Evolutionary conservation across 176 grass and related monocot genomes (phyloP).

Genomic region (Poa pratensis): DNA sequence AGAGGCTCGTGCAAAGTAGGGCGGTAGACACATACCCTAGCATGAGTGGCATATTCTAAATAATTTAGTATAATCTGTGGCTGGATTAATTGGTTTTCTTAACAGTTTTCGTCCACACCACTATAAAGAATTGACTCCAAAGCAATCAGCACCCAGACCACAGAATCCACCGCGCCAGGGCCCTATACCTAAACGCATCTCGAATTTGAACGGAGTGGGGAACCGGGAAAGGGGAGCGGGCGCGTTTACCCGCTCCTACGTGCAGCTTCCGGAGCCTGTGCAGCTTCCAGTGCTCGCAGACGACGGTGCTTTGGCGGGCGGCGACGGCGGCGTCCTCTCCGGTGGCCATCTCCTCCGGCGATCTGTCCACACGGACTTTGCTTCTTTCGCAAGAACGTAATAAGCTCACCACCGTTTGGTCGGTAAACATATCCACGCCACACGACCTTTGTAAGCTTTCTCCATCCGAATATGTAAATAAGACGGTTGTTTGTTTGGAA

Average conservation of each 20-base stretch:
- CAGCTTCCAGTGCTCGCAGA: constrained; percentile 69
- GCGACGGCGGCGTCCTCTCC: constrained; percentile 60
- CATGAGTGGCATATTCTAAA: too few species aligned
- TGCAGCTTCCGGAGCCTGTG: constrained; percentile 72
- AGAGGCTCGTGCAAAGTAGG: too few species aligned
- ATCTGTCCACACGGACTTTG: neutral
- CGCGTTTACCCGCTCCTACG: constrained; percentile 53
- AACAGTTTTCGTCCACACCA: too few species aligned
- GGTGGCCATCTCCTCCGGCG: constrained; percentile 49
- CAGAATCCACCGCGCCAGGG: constrained; percentile 23
- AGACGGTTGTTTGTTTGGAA: too few species aligned
- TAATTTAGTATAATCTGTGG: too few species aligned
- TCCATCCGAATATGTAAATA: too few species aligned
- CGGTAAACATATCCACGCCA: neutral
- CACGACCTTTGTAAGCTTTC: too few species aligned
- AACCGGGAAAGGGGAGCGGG: neutral
- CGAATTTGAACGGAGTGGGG: neutral
- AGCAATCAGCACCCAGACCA: too few species aligned
- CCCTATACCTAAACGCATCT: neutral
- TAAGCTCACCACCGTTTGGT: neutral
- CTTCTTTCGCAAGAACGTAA: constrained; percentile 43
- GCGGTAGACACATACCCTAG: too few species aligned
- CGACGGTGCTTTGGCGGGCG: constrained; percentile 35
- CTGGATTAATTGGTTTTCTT: too few species aligned
- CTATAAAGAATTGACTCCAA: too few species aligned